These are phyloP conservation scores for Suhomyces vadensis DNA, from an alignment of 805 yeast species.

Conservation along the genomic window DNA sequence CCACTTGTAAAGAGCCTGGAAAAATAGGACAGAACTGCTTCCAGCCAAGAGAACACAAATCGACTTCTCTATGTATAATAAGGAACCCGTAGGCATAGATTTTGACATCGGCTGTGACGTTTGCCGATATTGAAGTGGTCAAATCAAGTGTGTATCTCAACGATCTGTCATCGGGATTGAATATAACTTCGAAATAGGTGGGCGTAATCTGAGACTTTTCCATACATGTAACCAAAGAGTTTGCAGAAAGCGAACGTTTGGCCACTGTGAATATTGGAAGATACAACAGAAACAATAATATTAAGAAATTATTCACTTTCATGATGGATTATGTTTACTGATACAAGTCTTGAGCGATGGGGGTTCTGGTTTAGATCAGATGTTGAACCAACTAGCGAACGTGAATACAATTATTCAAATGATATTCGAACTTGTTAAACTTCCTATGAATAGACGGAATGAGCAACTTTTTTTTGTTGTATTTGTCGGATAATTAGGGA, in stretches of 20 bases:
- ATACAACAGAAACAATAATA: neutral
- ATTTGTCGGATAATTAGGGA: too few relatives aligned
- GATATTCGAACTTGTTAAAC: too few relatives aligned
- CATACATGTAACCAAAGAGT: constrained; percentile 86
- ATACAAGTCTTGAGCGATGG: neutral
- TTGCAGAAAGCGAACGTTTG: constrained; percentile 47
- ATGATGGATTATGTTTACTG: neutral
- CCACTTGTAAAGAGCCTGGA: constrained; percentile 79
- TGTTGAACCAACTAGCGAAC: neutral
- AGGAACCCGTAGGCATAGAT: constrained; percentile 86
- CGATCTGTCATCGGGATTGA: constrained; percentile 70
- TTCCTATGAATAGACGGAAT: too few relatives aligned
- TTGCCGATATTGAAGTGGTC: constrained; percentile 64
- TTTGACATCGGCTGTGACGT: constrained; percentile 66
- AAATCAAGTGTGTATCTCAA: constrained; percentile 69
- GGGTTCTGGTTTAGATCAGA: neutral
- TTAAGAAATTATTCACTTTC: neutral
- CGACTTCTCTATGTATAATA: constrained; percentile 56
- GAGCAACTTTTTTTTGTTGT: too few relatives aligned
- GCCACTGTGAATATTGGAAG: constrained; percentile 11
- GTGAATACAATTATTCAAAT: too few relatives aligned
- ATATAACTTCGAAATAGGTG: constrained; percentile 68
- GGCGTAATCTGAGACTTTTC: constrained; percentile 73
- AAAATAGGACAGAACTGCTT: constrained; percentile 87
- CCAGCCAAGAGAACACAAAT: constrained; percentile 70